A percentile compares a stretch with the other conserved stretches of the same genome.
Evolutionary conservation across 345 rosid species (phyloP).

Genomic region (Xanthoceras sorbifolium): DNA sequence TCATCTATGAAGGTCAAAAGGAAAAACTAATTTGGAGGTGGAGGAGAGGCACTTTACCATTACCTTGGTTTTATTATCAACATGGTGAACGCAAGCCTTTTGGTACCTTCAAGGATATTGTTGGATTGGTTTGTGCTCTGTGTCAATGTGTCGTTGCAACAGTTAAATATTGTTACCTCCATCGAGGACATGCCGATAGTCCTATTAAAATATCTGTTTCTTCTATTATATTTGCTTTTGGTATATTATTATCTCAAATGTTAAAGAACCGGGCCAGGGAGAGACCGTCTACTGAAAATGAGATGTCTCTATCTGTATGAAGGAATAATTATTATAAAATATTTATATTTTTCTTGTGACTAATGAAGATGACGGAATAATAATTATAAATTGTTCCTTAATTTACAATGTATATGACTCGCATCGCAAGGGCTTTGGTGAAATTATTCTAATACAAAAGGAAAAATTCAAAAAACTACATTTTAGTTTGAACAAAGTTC

Average conservation of each 20-base stretch:
- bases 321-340: no score
- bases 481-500: no score
- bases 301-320: no score
- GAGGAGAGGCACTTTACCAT: neutral
- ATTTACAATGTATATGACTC: no score
- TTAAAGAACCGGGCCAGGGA: neutral
- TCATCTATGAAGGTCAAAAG: neutral
- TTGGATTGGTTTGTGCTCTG: neutral
- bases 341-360: no score
- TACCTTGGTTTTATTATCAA: constrained; percentile 3
- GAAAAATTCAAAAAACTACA: no score
- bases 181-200: neutral
- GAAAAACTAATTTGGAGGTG: neutral
- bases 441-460: no score
- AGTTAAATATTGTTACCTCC: neutral
- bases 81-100: neutral
- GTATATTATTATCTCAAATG: neutral
- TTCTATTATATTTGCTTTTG: constrained; percentile 9
- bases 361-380: no score
- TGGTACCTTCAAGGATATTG: constrained; percentile 8
- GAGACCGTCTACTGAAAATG: neutral
- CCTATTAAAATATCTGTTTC: constrained; percentile 6
- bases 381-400: no score
- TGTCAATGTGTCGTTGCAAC: neutral
- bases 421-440: no score